Base-by-base conservation (phyloP, 805 yeast genomes). In the Candida mattraensis region DNA sequence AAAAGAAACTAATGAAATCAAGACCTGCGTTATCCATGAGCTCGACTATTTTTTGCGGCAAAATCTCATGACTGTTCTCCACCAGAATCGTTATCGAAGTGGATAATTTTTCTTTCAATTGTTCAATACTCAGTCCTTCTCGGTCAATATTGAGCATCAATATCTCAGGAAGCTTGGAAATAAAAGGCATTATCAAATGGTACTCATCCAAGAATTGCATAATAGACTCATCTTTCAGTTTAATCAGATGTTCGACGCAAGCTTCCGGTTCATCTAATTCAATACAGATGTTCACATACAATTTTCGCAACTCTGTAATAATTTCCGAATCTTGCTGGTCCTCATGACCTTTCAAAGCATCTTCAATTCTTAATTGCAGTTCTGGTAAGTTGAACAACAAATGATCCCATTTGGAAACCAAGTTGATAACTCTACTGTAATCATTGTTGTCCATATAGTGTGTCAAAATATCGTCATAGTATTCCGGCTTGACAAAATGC, bases 191-290 rank as follows among this genome's bases (percentile, higher is more conserved):
- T 26, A 89, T 58, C 19, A 91, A 60, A 49, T 87, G 91, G 52
- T 82, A 70, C 23, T 70, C 64, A 8, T 79, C 65, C 31, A 88
- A 63, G 36, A 87, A 74, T 24, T 71, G 67, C 28, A 89, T 54
- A 0, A 80, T 72, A 11, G 70, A 50, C 0, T 66, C 53, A 53
- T 84, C 88, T 43, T 71, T 66, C 18, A 83, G 58, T 12, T 56
- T 56, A 10, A 86, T 67, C 46, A 86, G 64, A 52, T 83, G 88
- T 0, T 68, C 68, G 6, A 83, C 77, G 2, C 96, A 89, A 21
- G 69, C 67, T 2, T 64, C 62, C 3, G 83, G 83, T 27, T 80
- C 81, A 20, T 74, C 72, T 0, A 77, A 61, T 33, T 70, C 67
- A 8, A 82, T 61, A 48, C 82, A 82, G 7, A 87, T 50, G 8